Conservation (phyloP, 495 filamentous ascomycete genomes). For the Thozetella sp. region DNA sequence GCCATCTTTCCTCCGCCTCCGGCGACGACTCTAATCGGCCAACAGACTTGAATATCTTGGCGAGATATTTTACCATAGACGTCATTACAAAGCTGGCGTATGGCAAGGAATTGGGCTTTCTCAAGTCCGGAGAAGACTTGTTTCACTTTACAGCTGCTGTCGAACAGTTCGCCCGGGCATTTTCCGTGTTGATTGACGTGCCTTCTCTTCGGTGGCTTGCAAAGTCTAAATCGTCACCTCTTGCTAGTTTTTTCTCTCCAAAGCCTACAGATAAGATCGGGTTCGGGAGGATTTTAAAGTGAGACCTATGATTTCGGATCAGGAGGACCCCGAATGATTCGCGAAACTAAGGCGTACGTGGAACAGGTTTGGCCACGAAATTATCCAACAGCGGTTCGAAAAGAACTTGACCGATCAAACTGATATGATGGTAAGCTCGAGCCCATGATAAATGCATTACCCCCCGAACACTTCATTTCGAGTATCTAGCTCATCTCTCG, state of each 20-base stretch:
- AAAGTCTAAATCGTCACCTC: background rate
- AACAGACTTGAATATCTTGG: conserved; percentile 36
- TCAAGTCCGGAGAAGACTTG: conserved; percentile 3
- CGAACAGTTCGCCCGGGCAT: background rate
- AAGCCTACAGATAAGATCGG: conserved; percentile 7
- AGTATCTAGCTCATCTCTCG: too few species aligned
- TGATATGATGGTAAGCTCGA: conserved; percentile 11
- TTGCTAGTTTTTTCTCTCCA: background rate
- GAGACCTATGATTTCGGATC: background rate
- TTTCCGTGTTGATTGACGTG: background rate
- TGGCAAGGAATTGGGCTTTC: conserved; percentile 8
- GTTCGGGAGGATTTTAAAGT: conserved; percentile 6
- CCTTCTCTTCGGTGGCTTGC: background rate
- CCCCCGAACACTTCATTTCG: too few species aligned
- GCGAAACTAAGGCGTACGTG: background rate
- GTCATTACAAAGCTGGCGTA: conserved; percentile 34
- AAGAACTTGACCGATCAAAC: background rate
- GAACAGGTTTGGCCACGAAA: conserved; percentile 3
- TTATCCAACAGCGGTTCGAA: conserved; percentile 2
- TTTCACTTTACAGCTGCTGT: conserved; percentile 4
- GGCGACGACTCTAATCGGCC: too few species aligned
- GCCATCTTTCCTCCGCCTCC: conserved; percentile 33
- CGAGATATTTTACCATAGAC: conserved; percentile 47
- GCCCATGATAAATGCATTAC: too few species aligned
- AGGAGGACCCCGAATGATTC: background rate